Percentiles rank a stretch among this genome's conserved stretches.
These are phyloP conservation scores for Hypoxylon sp. DNA, from an alignment of 2,329 filamentous ascomycete genomes.

Conservation along the genomic window DNA sequence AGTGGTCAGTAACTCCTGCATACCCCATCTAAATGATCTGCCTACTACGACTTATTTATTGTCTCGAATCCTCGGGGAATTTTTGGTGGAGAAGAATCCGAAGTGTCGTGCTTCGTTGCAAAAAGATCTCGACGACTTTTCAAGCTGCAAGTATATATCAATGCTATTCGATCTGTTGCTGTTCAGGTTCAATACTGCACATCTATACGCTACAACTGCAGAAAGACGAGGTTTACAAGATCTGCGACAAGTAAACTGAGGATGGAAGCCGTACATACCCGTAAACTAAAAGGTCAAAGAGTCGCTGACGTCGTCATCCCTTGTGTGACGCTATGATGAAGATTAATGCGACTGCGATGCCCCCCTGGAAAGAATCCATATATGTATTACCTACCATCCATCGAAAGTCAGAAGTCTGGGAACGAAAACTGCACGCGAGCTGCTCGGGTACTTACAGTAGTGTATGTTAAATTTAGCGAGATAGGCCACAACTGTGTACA, in stretches of 20 bases:
- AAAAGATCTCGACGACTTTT: conserved; percentile 3
- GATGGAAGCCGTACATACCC: conserved; percentile 3
- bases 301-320: conserved; percentile 1
- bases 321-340: conserved; percentile 5
- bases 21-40: background rate
- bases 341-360: background rate
- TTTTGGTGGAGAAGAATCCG: background rate
- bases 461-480: conserved; percentile 9
- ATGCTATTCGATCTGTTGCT: conserved; percentile 19
- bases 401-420: background rate
- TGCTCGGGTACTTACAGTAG: background rate
- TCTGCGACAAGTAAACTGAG: background rate
- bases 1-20: background rate
- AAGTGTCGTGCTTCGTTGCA: background rate
- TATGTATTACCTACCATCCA: background rate
- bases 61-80: background rate
- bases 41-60: background rate
- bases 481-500: conserved; percentile 8
- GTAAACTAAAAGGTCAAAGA: conserved; percentile 16
- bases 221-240: background rate
- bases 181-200: background rate
- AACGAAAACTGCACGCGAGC: background rate
- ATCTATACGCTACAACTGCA: background rate
- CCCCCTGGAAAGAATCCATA: background rate
- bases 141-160: conserved; percentile 14